Conservation (phyloP, 805 yeast species). For the Saitoella complicata region DNA sequence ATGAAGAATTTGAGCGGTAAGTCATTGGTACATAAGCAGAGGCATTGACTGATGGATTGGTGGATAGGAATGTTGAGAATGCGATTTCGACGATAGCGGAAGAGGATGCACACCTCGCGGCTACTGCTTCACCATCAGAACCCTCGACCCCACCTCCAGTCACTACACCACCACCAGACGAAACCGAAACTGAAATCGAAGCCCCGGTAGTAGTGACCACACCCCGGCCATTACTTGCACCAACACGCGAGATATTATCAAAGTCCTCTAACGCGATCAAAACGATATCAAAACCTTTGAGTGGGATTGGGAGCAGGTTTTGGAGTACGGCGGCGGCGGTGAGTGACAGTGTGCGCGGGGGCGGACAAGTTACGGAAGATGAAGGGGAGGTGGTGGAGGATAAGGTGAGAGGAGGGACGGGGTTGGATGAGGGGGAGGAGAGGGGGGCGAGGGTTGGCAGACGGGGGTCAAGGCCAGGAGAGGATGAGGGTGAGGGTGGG, state of each 20-base stretch:
- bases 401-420: background rate
- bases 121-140: constrained; percentile 12
- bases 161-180: background rate
- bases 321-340: background rate
- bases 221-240: too few species aligned
- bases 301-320: background rate
- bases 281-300: background rate
- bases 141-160: constrained; percentile 13
- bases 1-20: constrained; percentile 38
- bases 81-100: constrained; percentile 30
- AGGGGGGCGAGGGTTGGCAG: background rate
- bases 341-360: background rate
- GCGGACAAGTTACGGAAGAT: background rate
- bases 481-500: background rate
- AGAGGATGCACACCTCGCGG: constrained; percentile 19
- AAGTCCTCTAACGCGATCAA: background rate
- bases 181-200: background rate
- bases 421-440: background rate
- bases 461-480: background rate
- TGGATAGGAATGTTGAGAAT: constrained; percentile 18
- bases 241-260: background rate
- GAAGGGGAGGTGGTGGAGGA: background rate
- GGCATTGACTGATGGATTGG: background rate
- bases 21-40: background rate
- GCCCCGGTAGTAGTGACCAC: background rate